A percentile compares a stretch with the other conserved stretches of the same genome.
phyloP scores from a whole-genome alignment of 106 monocot genomes.

The Platanthera zijinensis region DNA sequence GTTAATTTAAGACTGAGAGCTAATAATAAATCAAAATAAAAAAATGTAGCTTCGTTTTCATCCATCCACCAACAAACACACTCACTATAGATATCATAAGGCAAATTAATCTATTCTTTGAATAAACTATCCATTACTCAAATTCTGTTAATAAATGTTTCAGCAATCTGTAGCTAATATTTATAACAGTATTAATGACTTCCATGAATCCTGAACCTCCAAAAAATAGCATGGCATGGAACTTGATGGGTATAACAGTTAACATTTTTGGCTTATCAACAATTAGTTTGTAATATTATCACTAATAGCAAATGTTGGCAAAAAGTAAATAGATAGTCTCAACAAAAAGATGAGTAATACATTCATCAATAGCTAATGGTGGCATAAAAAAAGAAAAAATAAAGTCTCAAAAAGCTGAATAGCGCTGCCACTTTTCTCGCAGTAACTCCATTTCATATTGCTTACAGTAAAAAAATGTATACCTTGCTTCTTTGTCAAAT shows the following conservation, averaged over 20 bases:
- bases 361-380: background rate
- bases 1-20: background rate
- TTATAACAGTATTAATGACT: background rate
- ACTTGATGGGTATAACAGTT: background rate
- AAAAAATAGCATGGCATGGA: background rate
- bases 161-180: no score
- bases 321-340: no score
- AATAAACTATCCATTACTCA: background rate
- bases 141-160: background rate
- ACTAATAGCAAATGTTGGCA: no score
- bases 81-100: background rate
- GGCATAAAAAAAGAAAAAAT: background rate
- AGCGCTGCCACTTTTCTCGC: background rate
- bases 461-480: background rate
- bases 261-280: background rate
- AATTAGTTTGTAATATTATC: background rate
- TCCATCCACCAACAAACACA: background rate
- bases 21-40: background rate
- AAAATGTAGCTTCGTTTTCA: background rate
- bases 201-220: background rate
- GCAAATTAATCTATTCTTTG: background rate
- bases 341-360: no score
- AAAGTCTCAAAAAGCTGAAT: background rate
- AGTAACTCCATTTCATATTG: background rate
- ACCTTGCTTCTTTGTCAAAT: conserved; percentile 88